Conservation (phyloP, 768 basidiomycete species). For the Ramaria rubella region DNA sequence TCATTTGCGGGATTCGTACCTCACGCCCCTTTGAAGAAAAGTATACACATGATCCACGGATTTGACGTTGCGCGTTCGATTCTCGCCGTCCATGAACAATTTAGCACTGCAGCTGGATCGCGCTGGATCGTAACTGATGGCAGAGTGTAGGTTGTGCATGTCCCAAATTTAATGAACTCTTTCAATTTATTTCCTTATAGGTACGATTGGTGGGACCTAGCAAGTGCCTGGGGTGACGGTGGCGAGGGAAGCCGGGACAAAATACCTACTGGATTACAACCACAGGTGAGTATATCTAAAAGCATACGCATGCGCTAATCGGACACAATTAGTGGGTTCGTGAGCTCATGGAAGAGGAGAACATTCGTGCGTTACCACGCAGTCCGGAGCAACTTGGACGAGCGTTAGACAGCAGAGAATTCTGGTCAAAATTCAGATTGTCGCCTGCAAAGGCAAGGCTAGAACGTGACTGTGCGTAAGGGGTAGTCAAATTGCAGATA, state of each 20-base stretch:
- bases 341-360: conserved; percentile 49
- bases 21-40: conserved; percentile 32
- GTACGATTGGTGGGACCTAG: conserved; percentile 67
- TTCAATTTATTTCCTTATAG: conserved; percentile 5
- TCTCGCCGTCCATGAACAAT: conserved; percentile 46
- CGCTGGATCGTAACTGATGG: conserved; percentile 52
- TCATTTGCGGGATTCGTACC: background rate
- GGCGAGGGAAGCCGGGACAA: conserved; percentile 16
- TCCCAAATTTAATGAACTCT: background rate
- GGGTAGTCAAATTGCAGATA: background rate
- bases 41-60: conserved; percentile 58
- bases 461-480: background rate
- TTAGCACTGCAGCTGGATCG: conserved; percentile 39
- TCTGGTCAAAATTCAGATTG: conserved; percentile 37
- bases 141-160: conserved; percentile 27
- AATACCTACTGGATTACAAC: conserved; percentile 30
- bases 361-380: conserved; percentile 47
- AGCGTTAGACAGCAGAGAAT: conserved; percentile 53
- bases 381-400: conserved; percentile 41
- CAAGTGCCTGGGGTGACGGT: conserved; percentile 43
- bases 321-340: conserved; percentile 51
- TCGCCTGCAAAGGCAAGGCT: conserved; percentile 14
- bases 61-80: conserved; percentile 53
- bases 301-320: no score
- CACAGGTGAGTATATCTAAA: conserved; percentile 13